phyloP scores from a whole-genome alignment of 2,329 filamentous ascomycete species.

The Trichophyton mentagrophytes region DNA sequence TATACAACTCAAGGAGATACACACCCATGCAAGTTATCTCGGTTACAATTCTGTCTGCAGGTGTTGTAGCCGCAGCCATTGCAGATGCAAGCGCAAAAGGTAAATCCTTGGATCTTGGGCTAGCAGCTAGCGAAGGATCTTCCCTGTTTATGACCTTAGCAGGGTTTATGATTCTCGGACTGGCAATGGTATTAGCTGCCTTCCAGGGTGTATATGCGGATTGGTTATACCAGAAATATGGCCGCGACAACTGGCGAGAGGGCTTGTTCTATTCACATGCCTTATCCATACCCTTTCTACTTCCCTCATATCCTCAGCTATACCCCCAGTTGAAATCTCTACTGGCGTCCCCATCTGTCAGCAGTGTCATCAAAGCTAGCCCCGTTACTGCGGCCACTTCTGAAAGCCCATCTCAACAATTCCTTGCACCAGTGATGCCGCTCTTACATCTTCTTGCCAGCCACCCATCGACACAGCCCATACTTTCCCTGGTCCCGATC shows the following conservation, averaged over 20 bases:
- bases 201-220: conserved; percentile 95
- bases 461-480: conserved; percentile 15
- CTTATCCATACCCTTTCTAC: conserved; percentile 35
- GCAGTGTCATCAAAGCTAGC: conserved; percentile 26
- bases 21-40: conserved; percentile 66
- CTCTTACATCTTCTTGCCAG: conserved; percentile 15
- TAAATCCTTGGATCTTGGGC: conserved; percentile 21
- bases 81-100: conserved; percentile 77
- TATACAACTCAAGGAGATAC: conserved; percentile 70
- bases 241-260: conserved; percentile 75
- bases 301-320: conserved; percentile 27
- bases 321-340: conserved; percentile 26
- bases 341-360: conserved; percentile 23
- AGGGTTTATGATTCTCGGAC: conserved; percentile 71
- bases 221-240: conserved; percentile 72
- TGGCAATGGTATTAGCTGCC: conserved; percentile 80
- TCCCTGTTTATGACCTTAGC: conserved; percentile 32
- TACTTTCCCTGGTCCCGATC: conserved; percentile 22
- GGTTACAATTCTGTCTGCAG: conserved; percentile 69
- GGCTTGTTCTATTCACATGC: conserved; percentile 83
- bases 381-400: conserved; percentile 22
- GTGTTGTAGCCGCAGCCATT: conserved; percentile 78
- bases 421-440: conserved; percentile 40
- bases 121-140: conserved; percentile 27
- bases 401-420: conserved; percentile 44